These are phyloP conservation scores for Moesziomyces antarcticus DNA, from an alignment of 1,284 basidiomycete genomes.

Conservation along the genomic window DNA sequence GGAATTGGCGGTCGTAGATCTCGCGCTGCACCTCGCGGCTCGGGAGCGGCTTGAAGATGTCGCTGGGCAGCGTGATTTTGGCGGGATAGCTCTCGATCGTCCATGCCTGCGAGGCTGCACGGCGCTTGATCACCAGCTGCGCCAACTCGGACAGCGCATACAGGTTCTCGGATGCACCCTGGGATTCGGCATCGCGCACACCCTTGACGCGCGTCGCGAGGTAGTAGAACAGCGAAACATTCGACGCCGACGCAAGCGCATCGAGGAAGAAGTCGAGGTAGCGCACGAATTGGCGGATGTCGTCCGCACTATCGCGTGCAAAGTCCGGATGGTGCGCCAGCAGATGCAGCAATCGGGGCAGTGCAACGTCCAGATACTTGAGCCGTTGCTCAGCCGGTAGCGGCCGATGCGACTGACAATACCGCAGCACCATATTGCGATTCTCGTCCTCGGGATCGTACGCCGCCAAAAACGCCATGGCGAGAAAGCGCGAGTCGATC, in stretches of 20 bases:
- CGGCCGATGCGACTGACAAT: constrained; percentile 19
- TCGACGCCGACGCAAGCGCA: constrained; percentile 78
- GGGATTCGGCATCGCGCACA: constrained; percentile 75
- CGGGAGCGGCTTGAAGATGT: constrained; percentile 75
- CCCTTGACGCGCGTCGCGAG: constrained; percentile 86
- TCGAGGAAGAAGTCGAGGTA: constrained; percentile 91
- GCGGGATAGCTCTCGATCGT: constrained; percentile 81
- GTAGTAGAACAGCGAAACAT: constrained; percentile 83
- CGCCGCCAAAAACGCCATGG: constrained; percentile 86
- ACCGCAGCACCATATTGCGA: constrained; percentile 45
- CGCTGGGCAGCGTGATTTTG: constrained; percentile 80
- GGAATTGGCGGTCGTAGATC: constrained; percentile 42
- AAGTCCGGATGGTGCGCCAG: constrained; percentile 96
- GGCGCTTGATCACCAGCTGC: constrained; percentile 82
- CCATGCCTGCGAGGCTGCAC: constrained; percentile 79
- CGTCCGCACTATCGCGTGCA: constrained; percentile 77
- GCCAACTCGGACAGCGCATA: constrained; percentile 90
- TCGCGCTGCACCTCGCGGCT: constrained; percentile 49
- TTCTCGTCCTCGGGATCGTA: constrained; percentile 83
- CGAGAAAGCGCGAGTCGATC: constrained; percentile 79
- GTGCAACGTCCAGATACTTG: constrained; percentile 77
- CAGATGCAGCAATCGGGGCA: constrained; percentile 85
- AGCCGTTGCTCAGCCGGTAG: constrained; percentile 34
- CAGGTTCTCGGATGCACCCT: constrained; percentile 73
- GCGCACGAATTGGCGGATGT: constrained; percentile 70